A percentile compares a stretch with the other conserved stretches of the same genome.
phyloP scores from a whole-genome alignment of 2,329 filamentous ascomycete species.

The Chaetomiaceae sp. region DNA sequence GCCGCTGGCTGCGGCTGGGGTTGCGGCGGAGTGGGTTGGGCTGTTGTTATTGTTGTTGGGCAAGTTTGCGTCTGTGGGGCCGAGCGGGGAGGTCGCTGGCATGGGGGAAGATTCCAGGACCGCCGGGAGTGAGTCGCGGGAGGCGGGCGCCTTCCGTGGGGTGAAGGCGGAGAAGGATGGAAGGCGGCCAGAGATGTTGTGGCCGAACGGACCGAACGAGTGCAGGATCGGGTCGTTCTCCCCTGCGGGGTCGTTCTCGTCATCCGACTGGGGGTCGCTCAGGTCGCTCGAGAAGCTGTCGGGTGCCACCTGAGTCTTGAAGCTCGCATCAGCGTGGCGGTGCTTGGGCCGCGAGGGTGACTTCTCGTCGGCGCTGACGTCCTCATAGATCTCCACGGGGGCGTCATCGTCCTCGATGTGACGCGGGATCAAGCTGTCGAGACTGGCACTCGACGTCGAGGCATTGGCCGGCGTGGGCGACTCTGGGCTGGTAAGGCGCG shows the following conservation, averaged over 20 bases:
- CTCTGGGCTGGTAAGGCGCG: slow-evolving; percentile 66
- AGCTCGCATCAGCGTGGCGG: slow-evolving; percentile 37
- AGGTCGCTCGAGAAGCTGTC: slow-evolving; percentile 55
- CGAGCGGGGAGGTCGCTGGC: slow-evolving; percentile 1
- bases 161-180: slow-evolving; percentile 63
- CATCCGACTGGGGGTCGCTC: slow-evolving; percentile 41
- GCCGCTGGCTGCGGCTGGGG: slow-evolving; percentile 22
- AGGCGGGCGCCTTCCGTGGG: slow-evolving; percentile 18
- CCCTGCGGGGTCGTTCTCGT: slow-evolving; percentile 73
- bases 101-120: slow-evolving; percentile 7
- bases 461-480: slow-evolving; percentile 54
- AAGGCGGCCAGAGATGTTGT: slow-evolving; percentile 76
- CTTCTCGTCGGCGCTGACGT: slow-evolving; percentile 54
- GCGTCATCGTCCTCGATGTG: slow-evolving; percentile 32
- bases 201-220: slow-evolving; percentile 86
- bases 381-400: slow-evolving; percentile 69
- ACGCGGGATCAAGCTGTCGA: slow-evolving; percentile 41
- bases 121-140: slow-evolving; percentile 6
- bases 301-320: slow-evolving; percentile 46
- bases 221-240: slow-evolving; percentile 92
- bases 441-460: slow-evolving; percentile 37
- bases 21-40: slow-evolving; percentile 13
- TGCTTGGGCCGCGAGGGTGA: slow-evolving; percentile 35
- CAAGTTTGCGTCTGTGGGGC: slow-evolving; percentile 7
- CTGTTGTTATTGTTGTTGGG: too few relatives aligned